Base-by-base conservation (phyloP, 2,329 filamentous ascomycete genomes). In the Hypoxylon sp. region DNA sequence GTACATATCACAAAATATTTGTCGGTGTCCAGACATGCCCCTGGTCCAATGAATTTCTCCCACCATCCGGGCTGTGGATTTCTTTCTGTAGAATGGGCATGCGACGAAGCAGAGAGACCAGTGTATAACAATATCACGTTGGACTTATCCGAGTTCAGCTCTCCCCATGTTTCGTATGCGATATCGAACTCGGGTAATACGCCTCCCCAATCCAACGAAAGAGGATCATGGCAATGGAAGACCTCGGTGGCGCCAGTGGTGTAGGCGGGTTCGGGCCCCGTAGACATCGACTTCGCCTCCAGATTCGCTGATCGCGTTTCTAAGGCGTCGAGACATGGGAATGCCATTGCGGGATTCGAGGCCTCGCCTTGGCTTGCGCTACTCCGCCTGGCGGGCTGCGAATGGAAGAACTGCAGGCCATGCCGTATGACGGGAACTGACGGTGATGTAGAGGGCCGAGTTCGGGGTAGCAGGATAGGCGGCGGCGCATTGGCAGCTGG, bases 41-140 rank as follows among this genome's bases (percentile, higher is more conserved):
- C 93, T 0, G 94, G 91, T 0, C 96, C 96, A 74, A 99, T 98
- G 77, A 99, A 99, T 78, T 91, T 95, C 80, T 99, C 96, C 96
- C 96, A 99, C 96, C 96, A 99, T 2, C 96, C 96, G 0, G 93
- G 91, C 77, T 94, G 91, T 0, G 92, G 87, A 77, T 99, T 99
- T 8, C 84, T 82, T 54, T 87, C 84, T n/a, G 95, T 98, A 61
- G 93, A 97, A 75, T 94, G 94, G 1, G 96, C 96, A 80, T 99
- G 96, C 61, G 94, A 98, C 5, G 94, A 97, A n/a, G 96, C 96
- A 0, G 94, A 97, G 4, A 99, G 85, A 7, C 96, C 96, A 0
- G 96, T 99, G 77, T 98, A 93, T 1, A 99, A 81, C 7, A 99
- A 85, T 66, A 99, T 96, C 3, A 90, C 93, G 78, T 99, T 99